Percentiles rank a stretch among this genome's conserved stretches.
These are phyloP conservation scores for Monosporascus ibericus DNA, from an alignment of 2,329 filamentous ascomycete species.

Conservation along the genomic window DNA sequence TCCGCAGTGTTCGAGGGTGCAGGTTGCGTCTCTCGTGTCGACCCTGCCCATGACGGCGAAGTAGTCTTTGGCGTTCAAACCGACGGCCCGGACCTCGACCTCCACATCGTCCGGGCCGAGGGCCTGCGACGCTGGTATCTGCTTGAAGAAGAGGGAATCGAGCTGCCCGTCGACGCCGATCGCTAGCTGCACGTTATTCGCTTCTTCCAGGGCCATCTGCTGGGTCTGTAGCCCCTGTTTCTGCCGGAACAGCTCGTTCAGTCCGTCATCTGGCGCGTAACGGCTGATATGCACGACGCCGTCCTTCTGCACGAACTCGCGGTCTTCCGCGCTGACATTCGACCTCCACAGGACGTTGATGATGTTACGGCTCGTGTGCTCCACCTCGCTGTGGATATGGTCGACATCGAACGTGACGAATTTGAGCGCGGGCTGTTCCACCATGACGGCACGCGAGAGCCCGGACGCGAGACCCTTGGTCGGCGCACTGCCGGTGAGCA, in stretches of 20 bases:
- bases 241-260: conserved; percentile 4
- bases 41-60: conserved; percentile 7
- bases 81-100: conserved; percentile 6
- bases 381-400: background rate
- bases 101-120: background rate
- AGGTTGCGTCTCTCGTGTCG: conserved; percentile 6
- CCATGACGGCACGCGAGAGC: conserved; percentile 7
- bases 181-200: background rate
- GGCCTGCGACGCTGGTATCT: background rate
- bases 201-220: background rate
- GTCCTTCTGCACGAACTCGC: conserved; percentile 6
- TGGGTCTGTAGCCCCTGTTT: conserved; percentile 2
- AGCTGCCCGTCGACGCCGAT: conserved; percentile 5
- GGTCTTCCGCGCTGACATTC: background rate
- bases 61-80: conserved; percentile 9
- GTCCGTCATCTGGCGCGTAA: conserved; percentile 7
- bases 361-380: conserved; percentile 1
- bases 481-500: conserved; percentile 2
- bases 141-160: conserved; percentile 8
- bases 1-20: conserved; percentile 3
- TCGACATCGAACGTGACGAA: conserved; percentile 12
- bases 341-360: conserved; percentile 3
- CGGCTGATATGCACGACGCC: conserved; percentile 7
- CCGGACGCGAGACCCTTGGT: conserved; percentile 5
- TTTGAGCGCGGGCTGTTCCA: conserved; percentile 13